Evolutionary conservation across 2,329 filamentous ascomycete genomes (phyloP).

Genomic region (Penicillium sp.): DNA sequence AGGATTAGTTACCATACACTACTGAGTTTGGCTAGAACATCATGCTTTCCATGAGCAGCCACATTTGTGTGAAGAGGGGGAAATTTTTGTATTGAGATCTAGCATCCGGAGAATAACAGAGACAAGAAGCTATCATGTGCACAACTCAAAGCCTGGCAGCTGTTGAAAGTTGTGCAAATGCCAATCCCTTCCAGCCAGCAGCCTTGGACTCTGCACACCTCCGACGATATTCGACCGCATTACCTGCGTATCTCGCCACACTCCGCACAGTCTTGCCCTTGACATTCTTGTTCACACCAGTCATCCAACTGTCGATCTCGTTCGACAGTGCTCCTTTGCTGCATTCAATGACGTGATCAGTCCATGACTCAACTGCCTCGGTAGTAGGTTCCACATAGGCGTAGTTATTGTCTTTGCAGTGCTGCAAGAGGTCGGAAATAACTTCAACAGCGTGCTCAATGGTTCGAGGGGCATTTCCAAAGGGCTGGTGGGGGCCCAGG

Average conservation of each 20-base stretch:
- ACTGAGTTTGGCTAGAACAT: no score
- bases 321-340: conserved; percentile 48
- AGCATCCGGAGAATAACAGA: neutral
- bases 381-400: conserved; percentile 42
- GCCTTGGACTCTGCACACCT: conserved; percentile 14
- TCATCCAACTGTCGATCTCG: conserved; percentile 58
- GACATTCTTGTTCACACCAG: conserved; percentile 55
- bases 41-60: no score
- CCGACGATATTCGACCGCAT: conserved; percentile 46
- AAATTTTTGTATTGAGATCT: neutral
- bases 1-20: no score
- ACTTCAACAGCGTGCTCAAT: conserved; percentile 40
- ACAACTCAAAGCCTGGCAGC: neutral
- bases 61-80: neutral
- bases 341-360: conserved; percentile 51
- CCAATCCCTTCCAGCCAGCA: conserved; percentile 7
- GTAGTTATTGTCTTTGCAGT: conserved; percentile 23
- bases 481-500: conserved; percentile 55
- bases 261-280: conserved; percentile 47
- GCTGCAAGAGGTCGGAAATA: conserved; percentile 39
- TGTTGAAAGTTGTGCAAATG: conserved; percentile 2
- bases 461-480: conserved; percentile 35
- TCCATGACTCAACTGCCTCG: conserved; percentile 46
- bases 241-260: conserved; percentile 50
- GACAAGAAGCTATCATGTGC: neutral